Evolutionary conservation across 1,284 basidiomycete genomes (phyloP).

Genomic region (Macrocystidia cucumis): DNA sequence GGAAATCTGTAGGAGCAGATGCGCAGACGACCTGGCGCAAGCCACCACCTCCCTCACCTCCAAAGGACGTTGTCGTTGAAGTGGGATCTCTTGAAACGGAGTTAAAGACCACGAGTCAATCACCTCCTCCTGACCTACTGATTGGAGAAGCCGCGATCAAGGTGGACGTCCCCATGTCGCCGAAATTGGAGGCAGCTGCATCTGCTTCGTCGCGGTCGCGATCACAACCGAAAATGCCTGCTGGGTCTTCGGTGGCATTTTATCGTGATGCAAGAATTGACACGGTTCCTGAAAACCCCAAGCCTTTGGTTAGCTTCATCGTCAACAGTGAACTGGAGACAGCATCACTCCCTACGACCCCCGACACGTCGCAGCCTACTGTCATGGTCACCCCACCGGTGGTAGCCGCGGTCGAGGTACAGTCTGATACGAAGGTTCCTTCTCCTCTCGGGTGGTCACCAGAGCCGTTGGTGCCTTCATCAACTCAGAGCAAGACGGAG

Average conservation of each 20-base stretch:
- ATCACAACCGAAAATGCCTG: conserved; percentile 51
- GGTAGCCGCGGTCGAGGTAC: no score
- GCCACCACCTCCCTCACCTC: conserved; percentile 14
- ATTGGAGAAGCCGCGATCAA: no score
- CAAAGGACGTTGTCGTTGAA: conserved; percentile 12
- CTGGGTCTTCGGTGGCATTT: conserved; percentile 64
- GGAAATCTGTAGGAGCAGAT: conserved; percentile 40
- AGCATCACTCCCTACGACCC: conserved; percentile 12
- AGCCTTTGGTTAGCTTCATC: conserved; percentile 55
- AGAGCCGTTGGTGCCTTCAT: conserved; percentile 16
- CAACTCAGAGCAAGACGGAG: conserved; percentile 28
- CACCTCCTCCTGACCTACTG: conserved; percentile 46
- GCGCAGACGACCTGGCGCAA: conserved; percentile 55
- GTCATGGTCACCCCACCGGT: conserved; percentile 10
- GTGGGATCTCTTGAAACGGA: conserved; percentile 12
- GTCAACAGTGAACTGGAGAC: conserved; percentile 67
- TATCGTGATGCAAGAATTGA: conserved; percentile 53
- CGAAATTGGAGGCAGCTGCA: conserved; percentile 16
- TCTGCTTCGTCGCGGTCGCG: conserved; percentile 26
- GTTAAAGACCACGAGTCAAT: conserved; percentile 49
- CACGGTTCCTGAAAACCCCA: conserved; percentile 32
- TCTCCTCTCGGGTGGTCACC: no score
- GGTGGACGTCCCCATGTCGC: conserved; percentile 13
- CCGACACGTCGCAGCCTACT: conserved; percentile 11
- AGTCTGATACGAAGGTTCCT: no score